Percentiles rank a stretch among this genome's conserved stretches.
Evolutionary conservation across 768 basidiomycete genomes (phyloP).

Genomic region (Zangia roseola): DNA sequence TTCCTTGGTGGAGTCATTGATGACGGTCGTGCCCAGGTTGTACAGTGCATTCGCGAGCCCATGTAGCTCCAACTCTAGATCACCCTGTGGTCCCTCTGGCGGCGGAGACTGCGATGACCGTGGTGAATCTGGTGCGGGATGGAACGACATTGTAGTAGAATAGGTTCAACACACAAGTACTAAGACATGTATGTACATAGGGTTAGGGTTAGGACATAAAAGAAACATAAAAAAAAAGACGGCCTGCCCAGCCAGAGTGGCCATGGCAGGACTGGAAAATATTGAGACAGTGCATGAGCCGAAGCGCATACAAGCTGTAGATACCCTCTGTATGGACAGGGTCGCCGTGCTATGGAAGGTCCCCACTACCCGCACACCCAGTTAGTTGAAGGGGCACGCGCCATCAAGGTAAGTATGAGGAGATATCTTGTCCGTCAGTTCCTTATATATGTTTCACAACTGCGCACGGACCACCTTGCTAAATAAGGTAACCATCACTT

Average conservation of each 20-base stretch:
- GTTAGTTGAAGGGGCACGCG: conserved; percentile 52
- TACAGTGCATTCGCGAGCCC: conserved; percentile 77
- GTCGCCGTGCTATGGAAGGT: conserved; percentile 57
- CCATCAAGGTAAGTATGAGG: conserved; percentile 69
- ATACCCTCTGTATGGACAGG: conserved; percentile 48
- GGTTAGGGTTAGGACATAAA: conserved; percentile 31
- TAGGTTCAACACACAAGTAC: too few relatives aligned
- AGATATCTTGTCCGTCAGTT: fast-evolving
- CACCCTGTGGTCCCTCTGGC: conserved; percentile 66
- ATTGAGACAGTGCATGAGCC: conserved; percentile 78
- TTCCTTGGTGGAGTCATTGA: conserved; percentile 81
- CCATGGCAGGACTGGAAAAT: conserved; percentile 72
- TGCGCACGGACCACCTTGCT: conserved; percentile 21
- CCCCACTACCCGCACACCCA: conserved; percentile 56
- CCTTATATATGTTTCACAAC: conserved; percentile 6
- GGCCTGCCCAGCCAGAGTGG: conserved; percentile 45
- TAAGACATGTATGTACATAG: conserved; percentile 10
- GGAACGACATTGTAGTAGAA: too few relatives aligned
- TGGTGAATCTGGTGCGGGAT: conserved; percentile 48
- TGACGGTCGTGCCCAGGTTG: conserved; percentile 79
- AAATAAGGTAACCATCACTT: conserved; percentile 8
- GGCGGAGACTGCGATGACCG: conserved; percentile 73
- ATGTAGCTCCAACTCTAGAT: conserved; percentile 71
- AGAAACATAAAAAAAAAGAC: conserved; percentile 15
- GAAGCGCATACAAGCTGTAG: conserved; percentile 53